Conservation (phyloP, 768 basidiomycete genomes). For the Melanogaster broomeanus region DNA sequence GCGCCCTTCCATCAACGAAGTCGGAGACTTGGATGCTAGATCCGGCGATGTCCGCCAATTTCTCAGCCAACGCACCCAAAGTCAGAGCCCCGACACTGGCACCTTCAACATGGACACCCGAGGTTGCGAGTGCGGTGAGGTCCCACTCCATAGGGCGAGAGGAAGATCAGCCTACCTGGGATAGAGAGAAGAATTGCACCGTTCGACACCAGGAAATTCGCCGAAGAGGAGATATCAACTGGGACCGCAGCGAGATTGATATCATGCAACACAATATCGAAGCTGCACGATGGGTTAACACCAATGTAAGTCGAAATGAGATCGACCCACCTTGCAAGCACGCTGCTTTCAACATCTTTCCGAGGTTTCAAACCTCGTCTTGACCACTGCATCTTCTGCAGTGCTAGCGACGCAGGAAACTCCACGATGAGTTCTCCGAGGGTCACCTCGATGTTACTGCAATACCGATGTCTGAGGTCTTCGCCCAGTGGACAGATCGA, state of each 20-base stretch:
- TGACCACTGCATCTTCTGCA: conserved; percentile 23
- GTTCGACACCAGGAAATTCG: conserved; percentile 22
- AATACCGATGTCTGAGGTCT: conserved; percentile 16
- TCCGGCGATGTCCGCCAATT: conserved; percentile 12
- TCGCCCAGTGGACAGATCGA: conserved; percentile 25
- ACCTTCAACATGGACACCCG: conserved; percentile 15
- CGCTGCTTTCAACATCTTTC: conserved; percentile 1
- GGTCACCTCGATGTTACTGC: conserved; percentile 16
- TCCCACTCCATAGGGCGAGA: neutral
- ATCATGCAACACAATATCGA: conserved; percentile 23
- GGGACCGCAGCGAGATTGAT: conserved; percentile 21
- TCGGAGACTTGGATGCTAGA: conserved; percentile 12
- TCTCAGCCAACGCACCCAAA: conserved; percentile 6
- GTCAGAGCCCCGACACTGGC: conserved; percentile 14
- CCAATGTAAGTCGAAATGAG: neutral
- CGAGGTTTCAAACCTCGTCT: conserved; percentile 18
- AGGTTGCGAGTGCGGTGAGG: conserved; percentile 10
- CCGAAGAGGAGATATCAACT: conserved; percentile 19
- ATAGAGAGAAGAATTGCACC: conserved; percentile 26
- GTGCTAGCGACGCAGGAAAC: conserved; percentile 15
- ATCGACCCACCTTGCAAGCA: conserved; percentile 11
- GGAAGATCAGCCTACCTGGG: conserved; percentile 14
- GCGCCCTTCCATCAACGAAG: conserved; percentile 8
- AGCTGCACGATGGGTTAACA: neutral
- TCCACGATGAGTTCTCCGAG: conserved; percentile 19